A percentile compares a stretch with the other conserved stretches of the same genome.
Conservation (phyloP, 1,139 yeast species). For the Debaryomycetaceae sp. region DNA sequence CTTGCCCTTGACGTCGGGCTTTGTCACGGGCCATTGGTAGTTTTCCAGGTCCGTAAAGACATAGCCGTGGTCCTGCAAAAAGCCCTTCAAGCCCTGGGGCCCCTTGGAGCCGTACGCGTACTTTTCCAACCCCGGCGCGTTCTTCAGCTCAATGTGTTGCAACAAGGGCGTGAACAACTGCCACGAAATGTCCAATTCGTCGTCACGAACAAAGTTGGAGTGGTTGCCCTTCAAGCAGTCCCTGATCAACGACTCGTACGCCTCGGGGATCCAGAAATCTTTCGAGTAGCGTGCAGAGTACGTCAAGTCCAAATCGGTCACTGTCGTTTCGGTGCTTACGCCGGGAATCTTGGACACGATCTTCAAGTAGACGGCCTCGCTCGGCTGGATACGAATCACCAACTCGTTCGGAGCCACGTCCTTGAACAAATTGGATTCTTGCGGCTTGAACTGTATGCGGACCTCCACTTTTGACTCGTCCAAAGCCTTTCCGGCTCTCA, state of each 20-base stretch:
- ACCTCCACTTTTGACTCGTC: constrained; percentile 91
- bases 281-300: constrained; percentile 69
- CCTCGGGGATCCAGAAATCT: constrained; percentile 94
- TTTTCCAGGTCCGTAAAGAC: constrained; percentile 45
- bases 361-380: constrained; percentile 87
- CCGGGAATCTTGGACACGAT: constrained; percentile 93
- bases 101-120: constrained; percentile 93
- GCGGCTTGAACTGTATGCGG: constrained; percentile 83
- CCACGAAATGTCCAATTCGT: constrained; percentile 94
- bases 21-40: constrained; percentile 79
- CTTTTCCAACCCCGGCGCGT: constrained; percentile 49
- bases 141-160: constrained; percentile 60
- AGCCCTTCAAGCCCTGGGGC: constrained; percentile 55
- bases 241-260: constrained; percentile 89
- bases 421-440: constrained; percentile 70
- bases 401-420: constrained; percentile 85
- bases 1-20: constrained; percentile 38
- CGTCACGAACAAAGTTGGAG: constrained; percentile 95
- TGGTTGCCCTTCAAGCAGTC: constrained; percentile 90
- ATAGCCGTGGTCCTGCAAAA: constrained; percentile 61
- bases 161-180: constrained; percentile 83
- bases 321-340: constrained; percentile 64
- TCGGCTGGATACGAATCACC: constrained; percentile 88
- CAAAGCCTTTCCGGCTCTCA: constrained; percentile 95
- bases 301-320: constrained; percentile 84